These are phyloP conservation scores for Chlorella sp. DNA, from an alignment of 139 green algal species.

Conservation along the genomic window DNA sequence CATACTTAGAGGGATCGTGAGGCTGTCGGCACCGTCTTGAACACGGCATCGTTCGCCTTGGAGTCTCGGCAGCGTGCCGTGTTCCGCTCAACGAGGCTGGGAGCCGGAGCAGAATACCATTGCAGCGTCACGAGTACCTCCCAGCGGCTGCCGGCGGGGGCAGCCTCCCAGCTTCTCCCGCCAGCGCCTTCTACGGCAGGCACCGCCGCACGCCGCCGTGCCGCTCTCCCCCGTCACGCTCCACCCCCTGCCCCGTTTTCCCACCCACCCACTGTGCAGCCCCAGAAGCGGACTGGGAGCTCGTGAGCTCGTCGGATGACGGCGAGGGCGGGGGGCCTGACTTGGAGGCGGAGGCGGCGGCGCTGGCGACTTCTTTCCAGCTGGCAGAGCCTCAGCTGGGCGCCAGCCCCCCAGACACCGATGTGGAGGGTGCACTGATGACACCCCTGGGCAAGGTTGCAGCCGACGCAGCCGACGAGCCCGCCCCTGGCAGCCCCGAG, in stretches of 20 bases:
- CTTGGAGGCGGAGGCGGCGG: background rate
- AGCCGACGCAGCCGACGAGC: background rate
- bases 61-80: too few species aligned
- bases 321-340: background rate
- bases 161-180: background rate
- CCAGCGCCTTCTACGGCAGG: background rate
- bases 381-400: background rate
- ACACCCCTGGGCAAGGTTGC: background rate
- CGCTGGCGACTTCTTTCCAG: constrained; percentile 8
- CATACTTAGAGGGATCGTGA: too few species aligned
- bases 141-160: background rate
- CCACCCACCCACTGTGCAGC: background rate
- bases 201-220: background rate
- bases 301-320: constrained; percentile 18
- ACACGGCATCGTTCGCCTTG: too few species aligned
- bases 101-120: background rate
- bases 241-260: background rate
- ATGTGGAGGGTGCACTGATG: background rate
- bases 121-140: background rate
- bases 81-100: too few species aligned
- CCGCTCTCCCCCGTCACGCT: background rate
- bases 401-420: background rate
- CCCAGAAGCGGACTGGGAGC: constrained; percentile 4
- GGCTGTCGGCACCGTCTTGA: too few species aligned
- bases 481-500: constrained; percentile 12